Evolutionary conservation across 2,329 filamentous ascomycete genomes (phyloP), one percentile per base, ranked within the genome.

Genomic region (Ophiosphaerella herpotricha): DNA sequence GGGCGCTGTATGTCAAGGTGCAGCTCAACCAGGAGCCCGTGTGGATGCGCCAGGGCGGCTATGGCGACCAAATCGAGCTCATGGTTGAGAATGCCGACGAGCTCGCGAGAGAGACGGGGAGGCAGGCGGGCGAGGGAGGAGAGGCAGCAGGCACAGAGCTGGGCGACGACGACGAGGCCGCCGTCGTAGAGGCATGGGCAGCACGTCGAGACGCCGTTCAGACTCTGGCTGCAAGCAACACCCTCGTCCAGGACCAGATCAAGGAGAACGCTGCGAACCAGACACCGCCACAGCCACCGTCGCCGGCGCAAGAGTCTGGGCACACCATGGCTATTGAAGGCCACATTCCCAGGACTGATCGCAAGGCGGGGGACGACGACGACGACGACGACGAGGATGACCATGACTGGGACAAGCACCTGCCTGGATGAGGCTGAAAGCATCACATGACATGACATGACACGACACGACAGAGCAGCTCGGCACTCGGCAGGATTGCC

Each of bases 11-110:
- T 72, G 81, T 97, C 61, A 90, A 91, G 66, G 89, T 95, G 21
- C 94, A 99, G 78, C 82, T 97, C 34, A 87, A 83, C 58, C 89
- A 94, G 67, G 87, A 88, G 55, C 90, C 91, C 0, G 90, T 89
- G 0, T 96, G 92, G 91, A 85, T 94, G 73, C 81, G 92, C 44
- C 82, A 82, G 5, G 85, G 82, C 24, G 72, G 71, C 6, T 61
- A 67, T 36, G 65, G 64, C 11, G 67, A 70, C 29, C 65, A 68
- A 26, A 71, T 78, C 8, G 68, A 74, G 44, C 63, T 78, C 14
- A 70, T 75, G 60, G 70, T 72, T 13, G 71, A 75, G 3, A 71
- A 72, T 24, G 46, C 52, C 12, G 60, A 60, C 7, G 66, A 68
- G 16, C 64, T 44, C 70, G 33, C 65, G 68, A 12, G 57, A 58